Evolutionary conservation across 495 filamentous ascomycete genomes (phyloP), one percentile per base, ranked within the genome.

Genomic region (Arthonia radiata): DNA sequence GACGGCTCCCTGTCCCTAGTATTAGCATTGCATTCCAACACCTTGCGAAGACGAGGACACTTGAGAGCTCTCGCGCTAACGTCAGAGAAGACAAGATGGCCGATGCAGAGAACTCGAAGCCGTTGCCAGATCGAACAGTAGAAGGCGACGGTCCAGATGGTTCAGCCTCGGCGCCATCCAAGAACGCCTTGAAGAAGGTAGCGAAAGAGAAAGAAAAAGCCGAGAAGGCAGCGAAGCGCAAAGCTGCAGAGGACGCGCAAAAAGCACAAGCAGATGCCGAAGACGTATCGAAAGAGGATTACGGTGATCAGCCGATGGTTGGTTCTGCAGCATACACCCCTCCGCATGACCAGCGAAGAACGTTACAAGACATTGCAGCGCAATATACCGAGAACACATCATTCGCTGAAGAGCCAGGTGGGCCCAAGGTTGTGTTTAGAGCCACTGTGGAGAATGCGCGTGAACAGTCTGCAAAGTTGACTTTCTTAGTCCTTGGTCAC

Each of bases 141-240:
- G 11, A 22, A 7, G 19, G 19, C 19, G 19, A 22, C 7, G 19
- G 19, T 22, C 7, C 7, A 7, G 19, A 22, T 11, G 19, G 7
- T 11, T 11, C 19, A 22, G 19, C 19, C 19, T n/a, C n/a, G n/a
- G 48, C 40, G 29, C 54, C 60, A 10, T 69, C 64, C 39, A 71
- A 71, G 49, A 68, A 53, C 34, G 67, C 67, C 8, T 31, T 62
- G 40, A 73, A 71, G 49, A 73, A 73, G 43, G 60, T 61, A 5
- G 59, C 57, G 21, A 74, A 72, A 47, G 67, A 71, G 15, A 65
- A 64, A 44, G 62, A 64, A 28, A 72, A 72, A 53, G 66, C 59
- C 6, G 60, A 64, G 44, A 64, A 64, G 43, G 59, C 59, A 18
- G 59, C 59, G 15, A 53, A 51, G 16, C 52, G 57, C n/a, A 23